A percentile compares a stretch with the other conserved stretches of the same genome.
Conservation (phyloP, 768 basidiomycete species). For the Rhodotorula paludigena region DNA sequence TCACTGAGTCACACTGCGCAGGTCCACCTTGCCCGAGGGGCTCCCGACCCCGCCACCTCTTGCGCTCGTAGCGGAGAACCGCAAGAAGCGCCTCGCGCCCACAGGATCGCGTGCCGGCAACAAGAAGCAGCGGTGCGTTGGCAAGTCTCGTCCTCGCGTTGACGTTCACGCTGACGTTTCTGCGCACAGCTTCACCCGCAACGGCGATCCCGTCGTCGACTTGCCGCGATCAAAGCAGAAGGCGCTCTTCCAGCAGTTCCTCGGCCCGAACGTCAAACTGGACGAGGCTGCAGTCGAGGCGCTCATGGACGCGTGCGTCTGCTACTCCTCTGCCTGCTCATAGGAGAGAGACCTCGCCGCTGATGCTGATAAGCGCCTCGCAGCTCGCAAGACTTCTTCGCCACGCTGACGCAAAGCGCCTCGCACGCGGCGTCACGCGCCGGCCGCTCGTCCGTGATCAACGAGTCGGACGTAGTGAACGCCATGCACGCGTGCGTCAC, state of each 20-base stretch:
- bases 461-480: conserved; percentile 4
- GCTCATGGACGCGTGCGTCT: conserved; percentile 17
- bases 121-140: conserved; percentile 13
- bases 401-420: conserved; percentile 1
- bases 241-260: conserved; percentile 18
- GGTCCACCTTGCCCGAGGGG: background rate
- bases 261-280: conserved; percentile 10
- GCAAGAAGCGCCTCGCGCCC: conserved; percentile 13
- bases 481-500: conserved; percentile 4
- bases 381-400: conserved; percentile 24
- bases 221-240: conserved; percentile 4
- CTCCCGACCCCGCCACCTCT: conserved; percentile 1
- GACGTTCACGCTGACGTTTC: background rate
- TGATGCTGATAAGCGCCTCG: no score
- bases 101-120: no score
- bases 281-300: conserved; percentile 6
- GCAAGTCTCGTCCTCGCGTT: background rate
- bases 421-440: background rate
- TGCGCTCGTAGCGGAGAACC: background rate
- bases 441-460: background rate
- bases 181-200: conserved; percentile 19
- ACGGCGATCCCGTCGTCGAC: conserved; percentile 9
- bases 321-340: no score
- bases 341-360: background rate
- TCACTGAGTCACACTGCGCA: background rate